These are phyloP conservation scores for Trichothecium sympodiale DNA, from an alignment of 2,329 filamentous ascomycete genomes.

Conservation along the genomic window DNA sequence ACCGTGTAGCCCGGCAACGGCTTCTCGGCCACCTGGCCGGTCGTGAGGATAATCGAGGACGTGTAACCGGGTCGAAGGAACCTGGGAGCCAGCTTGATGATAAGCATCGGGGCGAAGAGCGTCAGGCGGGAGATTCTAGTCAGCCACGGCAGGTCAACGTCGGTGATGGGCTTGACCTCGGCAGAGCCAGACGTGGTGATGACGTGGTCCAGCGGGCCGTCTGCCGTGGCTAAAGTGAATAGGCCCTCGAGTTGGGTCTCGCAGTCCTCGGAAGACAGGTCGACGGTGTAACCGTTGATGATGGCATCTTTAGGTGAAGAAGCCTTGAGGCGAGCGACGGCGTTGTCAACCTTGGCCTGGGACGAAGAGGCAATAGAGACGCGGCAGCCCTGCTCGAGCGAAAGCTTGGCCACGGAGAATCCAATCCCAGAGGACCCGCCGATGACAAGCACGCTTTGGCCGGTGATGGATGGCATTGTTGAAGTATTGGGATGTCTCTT, in stretches of 20 bases:
- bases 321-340: constrained; percentile 28
- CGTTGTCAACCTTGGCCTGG: constrained; percentile 31
- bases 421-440: constrained; percentile 56
- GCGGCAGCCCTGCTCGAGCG: constrained; percentile 40
- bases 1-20: constrained; percentile 41
- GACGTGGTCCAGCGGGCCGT: constrained; percentile 43
- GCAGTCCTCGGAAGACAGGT: constrained; percentile 10
- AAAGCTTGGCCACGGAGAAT: constrained; percentile 46
- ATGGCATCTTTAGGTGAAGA: too few species aligned
- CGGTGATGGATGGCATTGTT: background rate
- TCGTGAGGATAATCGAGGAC: too few species aligned
- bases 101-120: constrained; percentile 8
- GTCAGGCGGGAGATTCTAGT: constrained; percentile 25
- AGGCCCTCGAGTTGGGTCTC: constrained; percentile 36
- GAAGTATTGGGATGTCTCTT: too few species aligned
- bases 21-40: constrained; percentile 11
- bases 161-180: constrained; percentile 27
- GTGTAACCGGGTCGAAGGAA: constrained; percentile 8
- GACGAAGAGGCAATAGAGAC: constrained; percentile 52
- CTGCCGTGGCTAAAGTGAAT: constrained; percentile 27
- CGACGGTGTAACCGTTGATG: constrained; percentile 12
- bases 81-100: too few species aligned
- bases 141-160: constrained; percentile 18
- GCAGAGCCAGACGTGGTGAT: constrained; percentile 43
- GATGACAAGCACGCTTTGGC: constrained; percentile 42